phyloP scores from a whole-genome alignment of 805 yeast species.

The Candida caryicola region DNA sequence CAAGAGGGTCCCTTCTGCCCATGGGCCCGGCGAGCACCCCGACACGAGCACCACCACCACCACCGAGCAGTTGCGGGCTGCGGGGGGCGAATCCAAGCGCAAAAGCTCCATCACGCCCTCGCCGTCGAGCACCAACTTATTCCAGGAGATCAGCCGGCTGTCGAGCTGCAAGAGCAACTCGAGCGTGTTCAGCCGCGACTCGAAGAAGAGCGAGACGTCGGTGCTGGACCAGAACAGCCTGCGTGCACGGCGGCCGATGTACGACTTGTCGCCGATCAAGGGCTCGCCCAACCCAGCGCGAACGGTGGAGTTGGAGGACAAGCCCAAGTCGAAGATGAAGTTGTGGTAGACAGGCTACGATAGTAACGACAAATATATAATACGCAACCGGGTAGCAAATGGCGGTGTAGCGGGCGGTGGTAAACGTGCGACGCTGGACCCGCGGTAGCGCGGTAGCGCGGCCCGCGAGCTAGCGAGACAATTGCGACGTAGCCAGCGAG shows the following conservation, averaged over 20 bases:
- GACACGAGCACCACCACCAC: background rate
- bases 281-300: conserved; percentile 13
- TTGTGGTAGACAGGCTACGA: background rate
- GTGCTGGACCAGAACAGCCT: conserved; percentile 2
- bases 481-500: too few relatives aligned
- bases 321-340: conserved; percentile 11
- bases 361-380: too few relatives aligned
- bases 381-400: too few relatives aligned
- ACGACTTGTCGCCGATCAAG: conserved; percentile 10
- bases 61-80: background rate
- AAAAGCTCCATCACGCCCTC: conserved; percentile 3
- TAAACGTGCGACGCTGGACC: too few relatives aligned
- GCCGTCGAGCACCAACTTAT: conserved; percentile 4
- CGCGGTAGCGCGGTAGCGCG: too few relatives aligned
- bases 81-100: background rate
- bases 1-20: too few relatives aligned
- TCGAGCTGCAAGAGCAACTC: conserved; percentile 7
- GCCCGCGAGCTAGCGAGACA: too few relatives aligned
- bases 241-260: conserved; percentile 1
- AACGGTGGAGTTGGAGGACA: conserved; percentile 8
- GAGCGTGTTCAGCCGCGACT: conserved; percentile 9
- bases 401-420: too few relatives aligned
- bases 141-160: conserved; percentile 5
- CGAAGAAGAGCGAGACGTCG: conserved; percentile 7
- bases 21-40: too few relatives aligned